Evolutionary conservation across 345 rosid species (phyloP).

Genomic region (Camelina laxa): DNA sequence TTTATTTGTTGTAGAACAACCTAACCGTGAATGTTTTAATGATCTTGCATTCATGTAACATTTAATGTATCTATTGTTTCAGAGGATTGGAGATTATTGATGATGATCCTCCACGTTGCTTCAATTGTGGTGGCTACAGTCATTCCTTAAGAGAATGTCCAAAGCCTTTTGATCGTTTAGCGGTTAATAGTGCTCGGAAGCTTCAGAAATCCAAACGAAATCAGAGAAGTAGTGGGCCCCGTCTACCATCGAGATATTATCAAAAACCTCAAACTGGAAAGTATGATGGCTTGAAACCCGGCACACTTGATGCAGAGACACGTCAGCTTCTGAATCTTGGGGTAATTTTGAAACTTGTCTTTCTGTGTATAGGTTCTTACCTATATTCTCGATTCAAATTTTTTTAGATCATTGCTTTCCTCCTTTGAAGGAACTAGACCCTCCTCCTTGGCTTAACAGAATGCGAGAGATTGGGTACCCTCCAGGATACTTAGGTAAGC

Average conservation of each 20-base stretch:
- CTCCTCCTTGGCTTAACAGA: slow-evolving; percentile 97
- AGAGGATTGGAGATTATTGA: slow-evolving; percentile 77
- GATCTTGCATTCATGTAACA: slow-evolving; percentile 27
- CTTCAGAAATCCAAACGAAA: slow-evolving; percentile 70
- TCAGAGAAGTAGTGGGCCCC: slow-evolving; percentile 61
- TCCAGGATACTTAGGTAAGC: slow-evolving; percentile 90
- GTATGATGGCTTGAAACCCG: slow-evolving; percentile 87
- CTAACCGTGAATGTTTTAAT: slow-evolving; percentile 10
- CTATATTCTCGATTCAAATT: background rate
- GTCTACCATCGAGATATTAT: slow-evolving; percentile 73
- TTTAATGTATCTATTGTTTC: slow-evolving; percentile 38
- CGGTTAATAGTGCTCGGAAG: slow-evolving; percentile 84
- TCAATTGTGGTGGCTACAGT: slow-evolving; percentile 91
- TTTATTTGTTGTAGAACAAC: background rate
- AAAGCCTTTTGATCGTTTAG: slow-evolving; percentile 82
- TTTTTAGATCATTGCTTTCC: slow-evolving; percentile 1
- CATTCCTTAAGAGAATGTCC: slow-evolving; percentile 89
- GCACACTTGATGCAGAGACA: slow-evolving; percentile 81
- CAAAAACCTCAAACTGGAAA: slow-evolving; percentile 75
- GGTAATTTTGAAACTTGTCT: slow-evolving; percentile 54
- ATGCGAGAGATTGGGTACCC: slow-evolving; percentile 99
- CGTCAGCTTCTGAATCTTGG: slow-evolving; percentile 77
- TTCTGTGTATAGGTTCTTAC: background rate
- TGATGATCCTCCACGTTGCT: slow-evolving; percentile 85
- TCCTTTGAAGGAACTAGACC: slow-evolving; percentile 82